Conservation (phyloP, 1,139 yeast genomes). For the Arxiozyma telluris region DNA sequence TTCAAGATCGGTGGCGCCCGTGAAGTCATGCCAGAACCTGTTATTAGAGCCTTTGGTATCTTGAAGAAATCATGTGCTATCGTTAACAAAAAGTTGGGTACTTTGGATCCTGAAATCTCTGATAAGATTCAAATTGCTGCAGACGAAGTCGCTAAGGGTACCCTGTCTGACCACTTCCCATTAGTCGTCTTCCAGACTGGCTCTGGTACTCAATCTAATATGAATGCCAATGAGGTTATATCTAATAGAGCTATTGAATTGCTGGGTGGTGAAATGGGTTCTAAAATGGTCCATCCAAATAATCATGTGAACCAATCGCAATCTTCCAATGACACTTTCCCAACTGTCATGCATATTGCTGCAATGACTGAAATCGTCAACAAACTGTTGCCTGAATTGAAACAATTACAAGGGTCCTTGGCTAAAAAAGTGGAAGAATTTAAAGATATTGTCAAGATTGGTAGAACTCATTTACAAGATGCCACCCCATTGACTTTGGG, state of each 20-base stretch:
- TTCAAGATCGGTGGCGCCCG: constrained; percentile 91
- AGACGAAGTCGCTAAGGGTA: constrained; percentile 87
- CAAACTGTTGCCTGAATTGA: constrained; percentile 70
- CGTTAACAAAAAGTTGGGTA: constrained; percentile 76
- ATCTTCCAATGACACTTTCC: constrained; percentile 96
- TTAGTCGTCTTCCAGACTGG: constrained; percentile 98
- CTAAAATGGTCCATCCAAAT: constrained; percentile 92
- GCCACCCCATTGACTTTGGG: constrained; percentile 97
- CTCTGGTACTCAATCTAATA: constrained; percentile 95
- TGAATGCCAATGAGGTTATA: constrained; percentile 98
- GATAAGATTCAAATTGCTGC: constrained; percentile 89
- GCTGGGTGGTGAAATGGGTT: constrained; percentile 84
- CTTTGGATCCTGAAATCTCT: constrained; percentile 73
- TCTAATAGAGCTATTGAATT: constrained; percentile 96
- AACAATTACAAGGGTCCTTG: constrained; percentile 67
- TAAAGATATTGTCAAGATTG: constrained; percentile 83
- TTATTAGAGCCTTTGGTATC: constrained; percentile 84
- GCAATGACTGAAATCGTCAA: constrained; percentile 82
- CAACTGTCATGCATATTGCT: constrained; percentile 99
- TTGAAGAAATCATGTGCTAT: constrained; percentile 92
- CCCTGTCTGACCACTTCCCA: constrained; percentile 90
- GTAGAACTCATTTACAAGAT: constrained; percentile 97
- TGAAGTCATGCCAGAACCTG: constrained; percentile 86
- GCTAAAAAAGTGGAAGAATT: constrained; percentile 75
- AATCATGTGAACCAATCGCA: constrained; percentile 98